Conservation (phyloP, 169 alveolate species). For the Eimeria zaria region DNA sequence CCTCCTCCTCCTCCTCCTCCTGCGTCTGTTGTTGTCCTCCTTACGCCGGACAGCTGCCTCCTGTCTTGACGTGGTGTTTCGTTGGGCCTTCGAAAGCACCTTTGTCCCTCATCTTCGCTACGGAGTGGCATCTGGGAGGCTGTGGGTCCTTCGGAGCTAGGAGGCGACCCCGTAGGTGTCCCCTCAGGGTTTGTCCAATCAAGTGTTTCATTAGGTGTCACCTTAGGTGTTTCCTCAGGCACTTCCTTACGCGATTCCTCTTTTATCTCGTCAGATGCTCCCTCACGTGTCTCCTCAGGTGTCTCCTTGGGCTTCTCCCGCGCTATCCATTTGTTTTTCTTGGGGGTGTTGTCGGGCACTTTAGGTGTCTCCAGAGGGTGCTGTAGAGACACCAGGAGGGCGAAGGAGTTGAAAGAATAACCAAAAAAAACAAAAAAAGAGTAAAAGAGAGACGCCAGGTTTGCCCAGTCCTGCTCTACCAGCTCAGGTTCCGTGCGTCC, state of each 20-base stretch:
- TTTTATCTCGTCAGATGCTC: too few species aligned
- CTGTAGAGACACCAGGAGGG: conserved; percentile 44
- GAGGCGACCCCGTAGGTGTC: too few species aligned
- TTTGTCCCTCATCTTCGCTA: background rate
- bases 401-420: conserved; percentile 3
- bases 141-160: background rate
- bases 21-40: background rate
- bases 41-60: background rate
- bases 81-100: background rate
- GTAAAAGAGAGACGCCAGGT: background rate
- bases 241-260: too few species aligned
- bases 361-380: background rate
- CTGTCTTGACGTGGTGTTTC: background rate
- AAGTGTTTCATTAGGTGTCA: too few species aligned
- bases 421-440: conserved; percentile 12
- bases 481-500: background rate
- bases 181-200: background rate
- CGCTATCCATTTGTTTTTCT: background rate
- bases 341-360: background rate
- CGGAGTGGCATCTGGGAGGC: background rate
- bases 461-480: background rate
- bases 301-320: background rate
- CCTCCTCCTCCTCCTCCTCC: background rate
- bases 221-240: too few species aligned
- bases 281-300: too few species aligned